Conservation (phyloP, 208 protist genomes). For the Naegleria lovaniensis region DNA sequence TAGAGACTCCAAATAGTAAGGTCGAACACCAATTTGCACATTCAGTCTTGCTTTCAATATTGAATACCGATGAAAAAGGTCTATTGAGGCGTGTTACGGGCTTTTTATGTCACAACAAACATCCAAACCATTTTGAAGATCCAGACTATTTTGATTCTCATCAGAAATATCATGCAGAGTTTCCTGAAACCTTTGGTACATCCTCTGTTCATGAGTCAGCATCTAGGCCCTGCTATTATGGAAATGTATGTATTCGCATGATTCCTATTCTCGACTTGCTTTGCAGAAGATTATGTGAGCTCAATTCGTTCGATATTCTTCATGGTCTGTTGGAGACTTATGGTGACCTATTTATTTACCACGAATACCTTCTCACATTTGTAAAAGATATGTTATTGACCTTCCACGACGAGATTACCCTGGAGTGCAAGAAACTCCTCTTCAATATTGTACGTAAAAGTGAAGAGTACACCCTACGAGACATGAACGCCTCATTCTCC, state of each 20-base stretch:
- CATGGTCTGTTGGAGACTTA: neutral
- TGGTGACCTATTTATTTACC: neutral
- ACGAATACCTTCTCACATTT: neutral
- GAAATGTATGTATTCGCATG: slow-evolving; percentile 10
- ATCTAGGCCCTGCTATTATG: neutral
- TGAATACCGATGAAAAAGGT: neutral
- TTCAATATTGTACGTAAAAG: neutral
- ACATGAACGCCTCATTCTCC: neutral
- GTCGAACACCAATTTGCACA: neutral
- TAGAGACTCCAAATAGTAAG: neutral
- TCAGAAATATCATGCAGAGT: neutral
- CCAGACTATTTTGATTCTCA: neutral
- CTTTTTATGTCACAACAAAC: neutral
- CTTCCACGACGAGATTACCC: neutral
- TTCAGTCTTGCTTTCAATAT: neutral
- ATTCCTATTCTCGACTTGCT: slow-evolving; percentile 20
- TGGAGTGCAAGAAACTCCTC: neutral
- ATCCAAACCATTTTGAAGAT: slow-evolving; percentile 2
- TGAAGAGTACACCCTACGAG: neutral
- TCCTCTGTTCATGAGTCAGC: neutral
- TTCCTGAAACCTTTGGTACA: slow-evolving; percentile 7
- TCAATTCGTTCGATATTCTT: too few species aligned
- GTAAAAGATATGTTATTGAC: neutral
- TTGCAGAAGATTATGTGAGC: neutral
- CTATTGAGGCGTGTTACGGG: neutral